These are phyloP conservation scores for Potentilla sterilis DNA, from an alignment of 306 rosid genomes.

Conservation along the genomic window DNA sequence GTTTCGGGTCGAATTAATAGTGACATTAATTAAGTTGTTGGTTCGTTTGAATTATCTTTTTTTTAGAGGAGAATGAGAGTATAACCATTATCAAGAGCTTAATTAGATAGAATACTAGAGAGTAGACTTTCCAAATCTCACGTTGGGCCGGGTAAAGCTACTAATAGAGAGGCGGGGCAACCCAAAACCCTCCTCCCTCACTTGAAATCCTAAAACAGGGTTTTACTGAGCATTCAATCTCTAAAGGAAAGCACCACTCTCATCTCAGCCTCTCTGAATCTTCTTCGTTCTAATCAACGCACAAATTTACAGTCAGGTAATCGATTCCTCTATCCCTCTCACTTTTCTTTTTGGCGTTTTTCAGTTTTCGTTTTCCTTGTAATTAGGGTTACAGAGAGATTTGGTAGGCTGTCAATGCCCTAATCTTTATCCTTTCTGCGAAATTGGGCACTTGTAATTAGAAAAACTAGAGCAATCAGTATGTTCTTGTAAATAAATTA, in stretches of 20 bases:
- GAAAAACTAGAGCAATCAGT: not conserved
- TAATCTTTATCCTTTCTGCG: not conserved
- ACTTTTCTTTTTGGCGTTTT: not conserved
- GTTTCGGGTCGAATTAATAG: too few species aligned
- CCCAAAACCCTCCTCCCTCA: not conserved
- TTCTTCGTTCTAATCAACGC: not conserved
- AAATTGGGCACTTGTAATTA: not conserved
- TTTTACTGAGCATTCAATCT: not conserved
- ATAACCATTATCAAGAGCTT: too few species aligned
- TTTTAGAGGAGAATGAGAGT: too few species aligned
- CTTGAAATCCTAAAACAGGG: not conserved
- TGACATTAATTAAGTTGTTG: too few species aligned
- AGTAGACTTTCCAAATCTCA: not conserved
- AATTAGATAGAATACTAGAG: too few species aligned
- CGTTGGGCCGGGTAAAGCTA: not conserved
- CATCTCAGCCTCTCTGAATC: not conserved
- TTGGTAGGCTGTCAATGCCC: not conserved
- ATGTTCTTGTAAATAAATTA: too few species aligned
- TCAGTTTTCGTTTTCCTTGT: not conserved
- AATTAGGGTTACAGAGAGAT: not conserved
- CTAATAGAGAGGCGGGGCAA: not conserved
- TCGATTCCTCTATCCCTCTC: not conserved
- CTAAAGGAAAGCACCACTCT: not conserved
- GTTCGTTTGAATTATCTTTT: too few species aligned
- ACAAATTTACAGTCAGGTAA: not conserved